These are phyloP conservation scores for Capsicum rhomboideum DNA, from an alignment of 257 asterid species.

Conservation along the genomic window DNA sequence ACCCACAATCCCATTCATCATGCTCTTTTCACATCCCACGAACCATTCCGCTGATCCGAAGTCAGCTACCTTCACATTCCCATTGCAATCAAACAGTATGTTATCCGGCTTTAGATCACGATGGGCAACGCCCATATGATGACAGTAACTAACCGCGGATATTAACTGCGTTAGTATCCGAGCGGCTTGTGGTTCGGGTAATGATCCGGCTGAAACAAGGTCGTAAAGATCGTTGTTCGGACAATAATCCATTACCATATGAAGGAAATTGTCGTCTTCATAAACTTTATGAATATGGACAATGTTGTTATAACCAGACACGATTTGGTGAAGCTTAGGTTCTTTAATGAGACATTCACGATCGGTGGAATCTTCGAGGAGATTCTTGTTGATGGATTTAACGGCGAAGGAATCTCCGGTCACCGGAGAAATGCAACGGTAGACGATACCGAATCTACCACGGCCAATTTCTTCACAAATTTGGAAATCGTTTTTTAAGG, in stretches of 20 bases:
- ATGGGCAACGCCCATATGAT: slow-evolving; percentile 46
- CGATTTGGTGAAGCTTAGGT: slow-evolving; percentile 44
- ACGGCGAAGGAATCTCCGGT: slow-evolving; percentile 33
- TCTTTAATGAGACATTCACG: slow-evolving; percentile 53
- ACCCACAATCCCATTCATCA: slow-evolving; percentile 20
- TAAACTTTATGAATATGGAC: slow-evolving; percentile 39
- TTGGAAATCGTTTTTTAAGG: slow-evolving; percentile 36
- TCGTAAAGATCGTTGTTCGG: slow-evolving; percentile 47
- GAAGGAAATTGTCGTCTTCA: slow-evolving; percentile 52
- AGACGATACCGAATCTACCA: slow-evolving; percentile 60
- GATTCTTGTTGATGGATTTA: slow-evolving; percentile 38
- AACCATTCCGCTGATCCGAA: slow-evolving; percentile 64
- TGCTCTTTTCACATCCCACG: background rate
- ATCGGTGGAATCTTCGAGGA: slow-evolving; percentile 40
- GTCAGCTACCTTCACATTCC: slow-evolving; percentile 40
- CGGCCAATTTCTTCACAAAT: slow-evolving; percentile 64
- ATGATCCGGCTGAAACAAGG: slow-evolving; percentile 34
- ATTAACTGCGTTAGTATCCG: slow-evolving; percentile 23
- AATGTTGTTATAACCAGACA: slow-evolving; percentile 27
- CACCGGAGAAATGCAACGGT: slow-evolving; percentile 36
- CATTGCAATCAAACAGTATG: slow-evolving; percentile 39
- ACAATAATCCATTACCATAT: slow-evolving; percentile 57
- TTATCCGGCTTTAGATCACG: slow-evolving; percentile 59
- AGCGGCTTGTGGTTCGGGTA: slow-evolving; percentile 43
- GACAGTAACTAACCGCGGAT: slow-evolving; percentile 41